Base-by-base conservation (phyloP, 345 rosid genomes). In the Geranium rotundifolium region DNA sequence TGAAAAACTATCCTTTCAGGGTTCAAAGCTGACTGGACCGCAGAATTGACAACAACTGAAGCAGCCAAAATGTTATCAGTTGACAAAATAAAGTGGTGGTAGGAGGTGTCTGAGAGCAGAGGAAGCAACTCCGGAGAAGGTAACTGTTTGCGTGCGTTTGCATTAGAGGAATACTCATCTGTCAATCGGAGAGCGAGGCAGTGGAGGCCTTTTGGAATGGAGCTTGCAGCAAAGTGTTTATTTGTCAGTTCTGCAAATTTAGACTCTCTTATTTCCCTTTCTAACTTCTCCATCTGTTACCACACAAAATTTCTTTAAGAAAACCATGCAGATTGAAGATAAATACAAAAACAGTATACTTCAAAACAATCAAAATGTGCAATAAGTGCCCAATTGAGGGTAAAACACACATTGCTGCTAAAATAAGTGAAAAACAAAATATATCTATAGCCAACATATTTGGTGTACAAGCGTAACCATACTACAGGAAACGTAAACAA, bases 111-210 rank as follows among this genome's bases (percentile, higher is more conserved):
- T 56, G 97, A 85, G 54, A 95, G 95, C 71, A 90, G 64, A 66
- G 97, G 99, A 71, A 95, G 99, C 52, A 86, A 75, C 80, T 95
- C 99, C n/a, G 97, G 97, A 60, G 96, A 86, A 77, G 99, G 99
- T 58, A 95, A 81, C 60, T 95, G 97, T 77, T 82, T 84, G 61
- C 99, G 97, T 63, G 99, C 99, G 55, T 82, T 93, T 71, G 99
- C 96, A 77, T 95, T 95, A 54, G 97, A 90, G 65, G 99, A 90
- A 79, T 95, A 95, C 74, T 95, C 99, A 80, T 90, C 97, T 12
- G 99, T 90, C 73, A 95, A 80, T 63, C 91, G 93, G 34, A 90
- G 78, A 75, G 99, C 82, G 67, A 95, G 97, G 73, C 99, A 95
- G 65, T 90, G 89, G 79, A 95, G 82, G 77, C 97, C 91, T 83